phyloP scores from a whole-genome alignment of 75 land plant genomes.

The Picea glauca region DNA sequence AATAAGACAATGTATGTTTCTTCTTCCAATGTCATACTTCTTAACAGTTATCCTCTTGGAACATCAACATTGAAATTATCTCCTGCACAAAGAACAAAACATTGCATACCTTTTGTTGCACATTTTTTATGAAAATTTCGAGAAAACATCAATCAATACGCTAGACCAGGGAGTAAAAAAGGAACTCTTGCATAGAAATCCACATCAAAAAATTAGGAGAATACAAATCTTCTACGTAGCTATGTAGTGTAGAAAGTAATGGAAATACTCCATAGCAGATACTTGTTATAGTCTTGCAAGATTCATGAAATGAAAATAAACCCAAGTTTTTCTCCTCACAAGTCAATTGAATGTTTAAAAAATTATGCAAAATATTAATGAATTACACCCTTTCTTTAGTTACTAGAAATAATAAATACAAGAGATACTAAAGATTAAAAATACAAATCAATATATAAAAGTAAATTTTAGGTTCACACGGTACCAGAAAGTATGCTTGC shows the following conservation, averaged over 20 bases:
- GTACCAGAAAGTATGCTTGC: too few relatives aligned
- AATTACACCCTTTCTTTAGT: background rate
- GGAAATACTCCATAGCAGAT: background rate
- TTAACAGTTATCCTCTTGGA: background rate
- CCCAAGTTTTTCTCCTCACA: background rate
- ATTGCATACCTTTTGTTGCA: background rate
- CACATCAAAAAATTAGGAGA: background rate
- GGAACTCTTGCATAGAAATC: too few relatives aligned
- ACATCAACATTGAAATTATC: background rate
- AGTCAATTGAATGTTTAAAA: background rate
- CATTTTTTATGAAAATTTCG: background rate
- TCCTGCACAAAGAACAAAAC: background rate
- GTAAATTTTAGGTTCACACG: too few relatives aligned
- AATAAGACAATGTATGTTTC: constrained; percentile 25
- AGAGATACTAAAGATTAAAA: too few relatives aligned
- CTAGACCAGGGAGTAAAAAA: too few relatives aligned
- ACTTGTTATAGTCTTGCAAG: background rate
- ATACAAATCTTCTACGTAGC: background rate
- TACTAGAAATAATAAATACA: too few relatives aligned
- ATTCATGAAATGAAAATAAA: too few relatives aligned
- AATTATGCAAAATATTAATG: background rate
- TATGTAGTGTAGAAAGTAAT: background rate
- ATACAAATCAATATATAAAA: too few relatives aligned
- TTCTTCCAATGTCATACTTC: constrained; percentile 25
- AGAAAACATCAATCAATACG: too few relatives aligned